These are phyloP conservation scores for Platanthera zijinensis DNA, from an alignment of 106 monocot species.

Conservation along the genomic window DNA sequence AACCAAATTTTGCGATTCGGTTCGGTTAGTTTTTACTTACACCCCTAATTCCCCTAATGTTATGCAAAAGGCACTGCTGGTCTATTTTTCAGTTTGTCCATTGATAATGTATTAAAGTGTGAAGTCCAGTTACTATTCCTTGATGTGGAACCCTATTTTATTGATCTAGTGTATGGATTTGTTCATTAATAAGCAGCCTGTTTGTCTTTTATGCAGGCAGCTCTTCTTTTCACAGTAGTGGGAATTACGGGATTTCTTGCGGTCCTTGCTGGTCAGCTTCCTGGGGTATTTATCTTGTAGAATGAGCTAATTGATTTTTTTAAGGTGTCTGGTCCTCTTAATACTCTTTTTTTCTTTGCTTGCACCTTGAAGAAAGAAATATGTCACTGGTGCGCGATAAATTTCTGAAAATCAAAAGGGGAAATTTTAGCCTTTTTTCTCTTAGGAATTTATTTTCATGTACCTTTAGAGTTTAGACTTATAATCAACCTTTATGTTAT, in stretches of 20 bases:
- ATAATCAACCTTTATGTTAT: not conserved
- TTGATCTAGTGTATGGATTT: not conserved
- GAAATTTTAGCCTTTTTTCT: not conserved
- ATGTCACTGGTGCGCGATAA: not conserved
- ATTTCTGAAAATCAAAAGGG: not conserved
- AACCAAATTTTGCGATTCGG: too few relatives aligned
- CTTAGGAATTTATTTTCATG: not conserved
- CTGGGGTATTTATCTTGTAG: slow-evolving; percentile 56
- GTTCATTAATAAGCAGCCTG: not conserved
- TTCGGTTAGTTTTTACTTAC: too few relatives aligned
- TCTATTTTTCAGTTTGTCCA: not conserved
- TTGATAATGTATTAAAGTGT: not conserved
- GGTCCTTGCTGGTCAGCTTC: slow-evolving; percentile 85
- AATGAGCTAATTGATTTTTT: not conserved
- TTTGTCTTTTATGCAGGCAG: slow-evolving; percentile 52
- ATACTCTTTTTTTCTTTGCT: not conserved
- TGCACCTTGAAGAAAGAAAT: not conserved
- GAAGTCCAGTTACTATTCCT: not conserved
- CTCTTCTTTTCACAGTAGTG: slow-evolving; percentile 91
- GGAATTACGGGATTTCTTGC: slow-evolving; percentile 86
- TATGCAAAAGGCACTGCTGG: too few relatives aligned
- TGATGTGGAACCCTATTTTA: not conserved
- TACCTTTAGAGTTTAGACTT: not conserved
- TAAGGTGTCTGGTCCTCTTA: not conserved
- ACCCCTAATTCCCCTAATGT: not conserved